phyloP scores from a whole-genome alignment of 1,284 basidiomycete genomes.

The Somion occarium region DNA sequence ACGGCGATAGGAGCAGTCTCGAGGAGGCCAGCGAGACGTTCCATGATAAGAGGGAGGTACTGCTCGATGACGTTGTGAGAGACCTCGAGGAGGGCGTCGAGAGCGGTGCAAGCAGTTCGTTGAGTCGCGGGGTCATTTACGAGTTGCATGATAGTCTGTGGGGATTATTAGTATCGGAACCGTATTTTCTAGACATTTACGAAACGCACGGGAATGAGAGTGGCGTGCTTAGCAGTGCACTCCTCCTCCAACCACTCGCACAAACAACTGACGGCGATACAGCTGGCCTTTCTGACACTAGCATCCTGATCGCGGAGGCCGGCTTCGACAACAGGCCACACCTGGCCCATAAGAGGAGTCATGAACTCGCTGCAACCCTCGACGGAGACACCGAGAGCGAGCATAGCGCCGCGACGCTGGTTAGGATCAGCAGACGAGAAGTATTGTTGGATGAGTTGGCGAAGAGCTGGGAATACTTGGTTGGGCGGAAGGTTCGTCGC shows the following conservation, averaged over 20 bases:
- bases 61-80: conserved; percentile 87
- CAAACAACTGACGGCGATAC: conserved; percentile 92
- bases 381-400: conserved; percentile 93
- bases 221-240: conserved; percentile 79
- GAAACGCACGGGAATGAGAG: conserved; percentile 77
- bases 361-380: conserved; percentile 99
- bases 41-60: conserved; percentile 95
- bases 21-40: conserved; percentile 85
- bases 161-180: conserved; percentile 4
- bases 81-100: conserved; percentile 96
- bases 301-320: conserved; percentile 85
- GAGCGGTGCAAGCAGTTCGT: conserved; percentile 89
- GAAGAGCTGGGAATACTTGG: conserved; percentile 95
- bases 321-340: conserved; percentile 94
- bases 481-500: conserved; percentile 92
- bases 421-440: conserved; percentile 77
- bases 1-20: conserved; percentile 83
- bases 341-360: conserved; percentile 86
- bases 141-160: conserved; percentile 81
- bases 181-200: background rate
- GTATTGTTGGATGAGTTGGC: conserved; percentile 77
- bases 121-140: conserved; percentile 89
- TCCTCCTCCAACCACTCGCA: conserved; percentile 99
- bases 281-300: conserved; percentile 90
- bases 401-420: conserved; percentile 89